Conservation (phyloP, 2,329 filamentous ascomycete species). For the Phoma herbarum region DNA sequence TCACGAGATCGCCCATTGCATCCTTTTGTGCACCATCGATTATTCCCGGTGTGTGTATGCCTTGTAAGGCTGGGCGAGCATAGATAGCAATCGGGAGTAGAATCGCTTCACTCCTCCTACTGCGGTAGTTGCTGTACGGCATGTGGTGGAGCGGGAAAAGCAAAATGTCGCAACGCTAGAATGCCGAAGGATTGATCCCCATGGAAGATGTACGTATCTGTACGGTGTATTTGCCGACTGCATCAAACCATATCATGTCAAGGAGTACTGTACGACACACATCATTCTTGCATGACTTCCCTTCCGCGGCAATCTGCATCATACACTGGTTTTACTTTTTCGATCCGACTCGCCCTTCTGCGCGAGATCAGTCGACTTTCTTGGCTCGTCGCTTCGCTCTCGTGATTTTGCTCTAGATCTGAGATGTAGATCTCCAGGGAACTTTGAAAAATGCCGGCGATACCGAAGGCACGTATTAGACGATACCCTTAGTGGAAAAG, state of each 20-base stretch:
- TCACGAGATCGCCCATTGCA: background rate
- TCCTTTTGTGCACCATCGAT: slow-evolving; percentile 8
- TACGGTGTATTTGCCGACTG: slow-evolving; percentile 1
- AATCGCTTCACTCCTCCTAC: background rate
- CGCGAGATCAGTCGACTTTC: background rate
- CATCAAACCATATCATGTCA: slow-evolving; percentile 4
- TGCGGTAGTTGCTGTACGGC: background rate
- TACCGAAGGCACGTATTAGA: background rate
- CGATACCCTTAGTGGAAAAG: background rate
- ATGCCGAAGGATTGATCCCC: background rate
- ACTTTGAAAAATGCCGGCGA: background rate
- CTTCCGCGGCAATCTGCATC: slow-evolving; percentile 1
- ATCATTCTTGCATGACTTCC: slow-evolving; percentile 9
- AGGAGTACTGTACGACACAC: slow-evolving; percentile 7
- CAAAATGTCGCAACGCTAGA: background rate
- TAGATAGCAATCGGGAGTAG: background rate
- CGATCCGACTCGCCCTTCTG: background rate
- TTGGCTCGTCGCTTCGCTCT: background rate
- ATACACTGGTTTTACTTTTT: slow-evolving; percentile 8
- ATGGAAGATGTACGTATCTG: background rate
- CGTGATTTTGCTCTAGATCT: background rate
- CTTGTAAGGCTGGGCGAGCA: slow-evolving; percentile 4
- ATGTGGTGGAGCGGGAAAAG: slow-evolving; percentile 1
- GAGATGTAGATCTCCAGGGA: background rate
- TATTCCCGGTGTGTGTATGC: slow-evolving; percentile 2